Percentiles rank a stretch among this genome's conserved stretches.
phyloP scores from a whole-genome alignment of 2,329 filamentous ascomycete genomes.

The Falciphora oryzae region DNA sequence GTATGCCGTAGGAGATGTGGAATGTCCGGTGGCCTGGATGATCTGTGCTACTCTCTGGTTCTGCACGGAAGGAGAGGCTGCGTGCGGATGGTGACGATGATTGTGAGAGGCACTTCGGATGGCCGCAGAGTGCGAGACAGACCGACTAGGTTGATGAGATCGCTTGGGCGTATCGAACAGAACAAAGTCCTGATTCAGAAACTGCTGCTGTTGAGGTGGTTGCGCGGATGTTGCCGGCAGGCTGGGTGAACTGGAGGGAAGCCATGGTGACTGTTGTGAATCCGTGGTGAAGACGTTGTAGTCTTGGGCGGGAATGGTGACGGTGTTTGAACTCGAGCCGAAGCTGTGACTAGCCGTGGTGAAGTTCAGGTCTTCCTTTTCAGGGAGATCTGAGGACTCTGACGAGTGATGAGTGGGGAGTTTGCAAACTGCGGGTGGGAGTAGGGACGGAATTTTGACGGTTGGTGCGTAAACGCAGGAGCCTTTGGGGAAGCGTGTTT shows the following conservation, averaged over 20 bases:
- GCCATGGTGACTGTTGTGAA: conserved; percentile 72
- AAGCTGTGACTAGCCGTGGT: conserved; percentile 52
- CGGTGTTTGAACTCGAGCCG: conserved; percentile 53
- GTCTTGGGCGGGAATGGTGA: conserved; percentile 60
- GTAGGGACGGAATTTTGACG: conserved; percentile 50
- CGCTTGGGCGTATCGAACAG: conserved; percentile 58
- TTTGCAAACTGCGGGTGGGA: conserved; percentile 24
- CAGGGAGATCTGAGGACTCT: conserved; percentile 44
- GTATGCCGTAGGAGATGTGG: conserved; percentile 46
- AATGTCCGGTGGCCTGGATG: conserved; percentile 52
- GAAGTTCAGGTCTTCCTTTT: conserved; percentile 62
- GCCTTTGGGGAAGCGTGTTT: conserved; percentile 36
- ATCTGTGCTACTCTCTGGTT: conserved; percentile 55
- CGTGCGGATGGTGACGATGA: conserved; percentile 38
- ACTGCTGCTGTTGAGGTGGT: conserved; percentile 44
- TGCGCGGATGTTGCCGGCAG: conserved; percentile 58
- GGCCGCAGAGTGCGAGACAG: conserved; percentile 32
- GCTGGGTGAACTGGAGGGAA: conserved; percentile 61
- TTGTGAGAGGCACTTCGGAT: conserved; percentile 41
- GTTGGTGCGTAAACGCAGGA: conserved; percentile 26
- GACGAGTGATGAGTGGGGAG: conserved; percentile 40
- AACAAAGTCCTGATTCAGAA: conserved; percentile 64
- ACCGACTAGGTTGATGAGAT: conserved; percentile 36
- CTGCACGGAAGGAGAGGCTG: conserved; percentile 41
- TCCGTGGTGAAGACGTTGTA: conserved; percentile 77